Conservation (phyloP, 108 stramenopile genomes). For the Cyclotella baltica region DNA sequence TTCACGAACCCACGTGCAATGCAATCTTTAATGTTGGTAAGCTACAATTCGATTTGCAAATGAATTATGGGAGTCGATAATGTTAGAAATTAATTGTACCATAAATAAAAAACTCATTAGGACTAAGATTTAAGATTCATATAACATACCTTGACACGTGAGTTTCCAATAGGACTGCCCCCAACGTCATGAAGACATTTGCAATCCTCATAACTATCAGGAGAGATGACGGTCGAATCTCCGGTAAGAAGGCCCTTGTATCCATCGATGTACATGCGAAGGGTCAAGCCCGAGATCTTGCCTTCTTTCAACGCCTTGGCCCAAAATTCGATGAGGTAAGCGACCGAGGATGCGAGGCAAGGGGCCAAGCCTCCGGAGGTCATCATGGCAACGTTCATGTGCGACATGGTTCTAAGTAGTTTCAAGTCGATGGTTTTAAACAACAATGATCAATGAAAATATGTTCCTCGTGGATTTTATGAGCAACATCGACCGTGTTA, state of each 20-base stretch:
- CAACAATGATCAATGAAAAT: background rate
- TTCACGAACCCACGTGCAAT: constrained; percentile 79
- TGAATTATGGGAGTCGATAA: too few relatives aligned
- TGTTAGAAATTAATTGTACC: too few relatives aligned
- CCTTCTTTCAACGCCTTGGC: constrained; percentile 71
- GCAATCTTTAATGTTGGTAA: constrained; percentile 91
- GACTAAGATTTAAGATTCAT: background rate
- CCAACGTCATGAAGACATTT: constrained; percentile 78
- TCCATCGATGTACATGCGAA: constrained; percentile 87
- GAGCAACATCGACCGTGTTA: background rate
- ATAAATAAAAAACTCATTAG: too few relatives aligned
- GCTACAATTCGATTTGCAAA: constrained; percentile 37
- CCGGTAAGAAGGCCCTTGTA: constrained; percentile 90
- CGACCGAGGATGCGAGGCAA: constrained; percentile 82
- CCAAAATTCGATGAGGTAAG: constrained; percentile 82
- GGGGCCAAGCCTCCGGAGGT: constrained; percentile 91
- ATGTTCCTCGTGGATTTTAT: background rate
- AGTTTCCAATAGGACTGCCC: constrained; percentile 91
- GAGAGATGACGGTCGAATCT: constrained; percentile 77
- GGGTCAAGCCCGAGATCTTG: constrained; percentile 76
- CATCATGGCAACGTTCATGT: constrained; percentile 93
- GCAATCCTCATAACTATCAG: constrained; percentile 63
- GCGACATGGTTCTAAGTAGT: constrained; percentile 12
- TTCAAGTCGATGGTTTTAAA: too few relatives aligned
- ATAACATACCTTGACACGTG: constrained; percentile 88